Evolutionary conservation across 2,329 filamentous ascomycete genomes (phyloP).

Genomic region (Cladophialophora psammophila): DNA sequence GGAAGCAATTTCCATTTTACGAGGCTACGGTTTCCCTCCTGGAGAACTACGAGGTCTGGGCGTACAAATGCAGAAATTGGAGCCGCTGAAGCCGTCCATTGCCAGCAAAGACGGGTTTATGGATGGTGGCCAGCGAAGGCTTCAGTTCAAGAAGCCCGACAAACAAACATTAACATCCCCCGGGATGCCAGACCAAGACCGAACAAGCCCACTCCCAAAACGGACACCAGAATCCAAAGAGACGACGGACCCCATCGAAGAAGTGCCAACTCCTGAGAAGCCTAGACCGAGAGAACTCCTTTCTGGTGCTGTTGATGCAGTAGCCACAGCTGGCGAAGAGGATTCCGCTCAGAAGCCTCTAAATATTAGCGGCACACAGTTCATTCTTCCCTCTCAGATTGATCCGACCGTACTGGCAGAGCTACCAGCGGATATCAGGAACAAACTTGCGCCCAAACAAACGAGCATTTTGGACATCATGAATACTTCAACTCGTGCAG

Average conservation of each 20-base stretch:
- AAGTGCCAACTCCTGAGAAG: slow-evolving; percentile 53
- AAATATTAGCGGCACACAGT: slow-evolving; percentile 87
- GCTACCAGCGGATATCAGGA: slow-evolving; percentile 81
- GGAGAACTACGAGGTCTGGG: slow-evolving; percentile 93
- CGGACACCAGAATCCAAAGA: slow-evolving; percentile 38
- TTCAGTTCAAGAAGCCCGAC: slow-evolving; percentile 72
- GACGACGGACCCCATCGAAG: slow-evolving; percentile 60
- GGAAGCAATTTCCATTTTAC: slow-evolving; percentile 84
- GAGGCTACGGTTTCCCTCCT: slow-evolving; percentile 81
- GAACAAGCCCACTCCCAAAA: slow-evolving; percentile 3
- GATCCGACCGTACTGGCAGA: slow-evolving; percentile 84
- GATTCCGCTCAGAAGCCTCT: slow-evolving; percentile 55
- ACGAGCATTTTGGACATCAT: slow-evolving; percentile 39
- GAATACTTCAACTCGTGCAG: slow-evolving; percentile 16
- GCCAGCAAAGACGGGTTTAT: slow-evolving; percentile 36
- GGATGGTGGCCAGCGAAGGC: slow-evolving; percentile 78
- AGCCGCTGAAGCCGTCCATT: slow-evolving; percentile 70
- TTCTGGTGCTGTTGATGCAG: slow-evolving; percentile 37
- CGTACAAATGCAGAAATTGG: slow-evolving; percentile 91
- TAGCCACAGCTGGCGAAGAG: slow-evolving; percentile 42
- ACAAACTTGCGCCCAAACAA: slow-evolving; percentile 71
- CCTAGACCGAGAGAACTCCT: slow-evolving; percentile 38
- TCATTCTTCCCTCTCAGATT: slow-evolving; percentile 81
- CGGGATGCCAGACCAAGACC: slow-evolving; percentile 19
- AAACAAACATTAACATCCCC: slow-evolving; percentile 42